These are phyloP conservation scores for Phycomyces blakesleeanus DNA, from an alignment of 192 early-diverging fungal species.

Conservation along the genomic window DNA sequence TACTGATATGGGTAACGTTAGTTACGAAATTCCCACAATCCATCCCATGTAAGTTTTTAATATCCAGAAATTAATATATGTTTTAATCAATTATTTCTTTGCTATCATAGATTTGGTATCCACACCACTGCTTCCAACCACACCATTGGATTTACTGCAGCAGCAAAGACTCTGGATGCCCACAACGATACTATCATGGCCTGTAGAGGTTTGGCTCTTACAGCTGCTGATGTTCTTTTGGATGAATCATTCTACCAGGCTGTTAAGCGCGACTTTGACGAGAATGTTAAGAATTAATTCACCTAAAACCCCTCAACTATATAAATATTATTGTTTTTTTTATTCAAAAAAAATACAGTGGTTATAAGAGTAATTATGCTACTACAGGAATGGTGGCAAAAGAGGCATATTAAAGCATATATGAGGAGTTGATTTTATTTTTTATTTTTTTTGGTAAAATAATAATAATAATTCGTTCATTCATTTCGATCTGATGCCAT, in stretches of 20 bases:
- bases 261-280: slow-evolving; percentile 37
- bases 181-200: slow-evolving; percentile 52
- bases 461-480: no score
- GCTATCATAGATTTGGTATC: slow-evolving; percentile 27
- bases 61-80: no score
- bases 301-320: no score
- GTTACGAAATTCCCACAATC: slow-evolving; percentile 53
- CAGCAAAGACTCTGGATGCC: slow-evolving; percentile 53
- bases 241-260: slow-evolving; percentile 44
- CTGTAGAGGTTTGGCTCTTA: slow-evolving; percentile 50
- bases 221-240: slow-evolving; percentile 43
- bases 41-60: slow-evolving; percentile 29
- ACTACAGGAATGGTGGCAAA: no score
- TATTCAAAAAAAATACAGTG: neutral
- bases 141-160: slow-evolving; percentile 57
- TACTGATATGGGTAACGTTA: slow-evolving; percentile 69
- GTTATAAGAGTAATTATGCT: no score
- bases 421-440: no score
- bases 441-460: no score
- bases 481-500: no score
- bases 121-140: slow-evolving; percentile 57
- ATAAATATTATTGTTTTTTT: neutral
- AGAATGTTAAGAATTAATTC: slow-evolving; percentile 12
- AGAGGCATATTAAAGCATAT: no score
- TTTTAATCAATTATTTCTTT: no score